Evolutionary conservation across 305 asterid genomes (phyloP).

Genomic region (Vinca major): DNA sequence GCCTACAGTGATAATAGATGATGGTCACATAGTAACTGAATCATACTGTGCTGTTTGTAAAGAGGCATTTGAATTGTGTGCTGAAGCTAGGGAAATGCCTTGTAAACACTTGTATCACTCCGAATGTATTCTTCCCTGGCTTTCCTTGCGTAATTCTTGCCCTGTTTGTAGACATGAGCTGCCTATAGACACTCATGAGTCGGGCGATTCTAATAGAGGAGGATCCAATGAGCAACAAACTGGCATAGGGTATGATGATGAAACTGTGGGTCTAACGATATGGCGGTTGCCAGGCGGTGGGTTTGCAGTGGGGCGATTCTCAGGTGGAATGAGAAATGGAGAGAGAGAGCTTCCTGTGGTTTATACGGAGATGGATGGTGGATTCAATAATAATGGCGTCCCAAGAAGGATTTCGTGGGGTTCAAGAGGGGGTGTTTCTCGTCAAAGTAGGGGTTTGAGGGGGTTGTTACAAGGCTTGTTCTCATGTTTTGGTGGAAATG

Average conservation of each 20-base stretch:
- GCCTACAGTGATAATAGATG: conserved; percentile 58
- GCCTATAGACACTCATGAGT: conserved; percentile 39
- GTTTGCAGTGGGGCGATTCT: conserved; percentile 86
- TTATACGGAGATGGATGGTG: conserved; percentile 95
- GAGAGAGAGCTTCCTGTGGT: conserved; percentile 88
- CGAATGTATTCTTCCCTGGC: conserved; percentile 84
- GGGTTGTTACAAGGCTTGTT: conserved; percentile 47
- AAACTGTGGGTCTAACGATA: conserved; percentile 71
- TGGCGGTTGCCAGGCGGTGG: conserved; percentile 98
- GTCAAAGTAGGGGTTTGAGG: conserved; percentile 54
- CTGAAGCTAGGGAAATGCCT: conserved; percentile 77
- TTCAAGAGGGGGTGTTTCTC: conserved; percentile 49
- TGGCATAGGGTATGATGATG: conserved; percentile 36
- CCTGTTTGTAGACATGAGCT: conserved; percentile 83
- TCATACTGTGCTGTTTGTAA: conserved; percentile 83
- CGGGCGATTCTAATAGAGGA: conserved; percentile 24
- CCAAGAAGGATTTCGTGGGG: conserved; percentile 86
- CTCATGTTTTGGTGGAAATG: conserved; percentile 67
- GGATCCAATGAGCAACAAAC: conserved; percentile 20
- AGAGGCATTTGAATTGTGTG: conserved; percentile 65
- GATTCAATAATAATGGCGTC: conserved; percentile 55
- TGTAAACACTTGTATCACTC: conserved; percentile 83
- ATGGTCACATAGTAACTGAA: conserved; percentile 40
- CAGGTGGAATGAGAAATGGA: conserved; percentile 75
- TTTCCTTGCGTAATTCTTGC: conserved; percentile 63